phyloP scores from a whole-genome alignment of 202 grass and related monocot genomes.

The Panicum hallii region DNA sequence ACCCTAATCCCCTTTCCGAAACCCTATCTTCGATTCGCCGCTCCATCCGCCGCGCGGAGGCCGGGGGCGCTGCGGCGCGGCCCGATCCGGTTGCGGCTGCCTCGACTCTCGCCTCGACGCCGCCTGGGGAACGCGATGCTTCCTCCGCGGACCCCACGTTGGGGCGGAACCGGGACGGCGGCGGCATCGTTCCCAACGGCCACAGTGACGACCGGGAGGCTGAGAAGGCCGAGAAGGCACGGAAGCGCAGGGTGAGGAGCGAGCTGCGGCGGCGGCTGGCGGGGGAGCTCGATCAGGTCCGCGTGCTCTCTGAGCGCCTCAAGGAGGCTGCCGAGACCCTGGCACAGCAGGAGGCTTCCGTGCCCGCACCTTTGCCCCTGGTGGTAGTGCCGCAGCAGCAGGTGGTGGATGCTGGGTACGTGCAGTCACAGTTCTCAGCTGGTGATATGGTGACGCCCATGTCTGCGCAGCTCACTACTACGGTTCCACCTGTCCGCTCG shows the following conservation, averaged over 20 bases:
- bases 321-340: slow-evolving; percentile 41
- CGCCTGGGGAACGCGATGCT: slow-evolving; percentile 2
- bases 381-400: slow-evolving; percentile 36
- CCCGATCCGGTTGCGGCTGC: slow-evolving; percentile 33
- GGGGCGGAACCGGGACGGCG: slow-evolving; percentile 47
- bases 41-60: slow-evolving; percentile 42
- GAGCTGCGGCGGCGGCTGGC: slow-evolving; percentile 75
- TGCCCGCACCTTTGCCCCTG: slow-evolving; percentile 35
- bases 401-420: slow-evolving; percentile 46
- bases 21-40: slow-evolving; percentile 49
- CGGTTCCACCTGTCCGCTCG: slow-evolving; percentile 23
- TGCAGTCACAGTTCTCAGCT: slow-evolving; percentile 64
- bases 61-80: background rate
- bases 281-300: slow-evolving; percentile 83
- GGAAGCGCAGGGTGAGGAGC: slow-evolving; percentile 63
- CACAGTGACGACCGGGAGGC: slow-evolving; percentile 36
- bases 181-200: slow-evolving; percentile 51
- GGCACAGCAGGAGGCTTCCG: background rate
- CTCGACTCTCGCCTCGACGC: background rate
- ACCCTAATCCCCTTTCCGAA: slow-evolving; percentile 41
- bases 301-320: slow-evolving; percentile 63
- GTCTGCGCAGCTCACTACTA: slow-evolving; percentile 43
- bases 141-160: slow-evolving; percentile 51
- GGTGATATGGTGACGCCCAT: slow-evolving; percentile 54
- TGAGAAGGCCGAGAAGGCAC: slow-evolving; percentile 54